Base-by-base conservation (phyloP, 805 yeast species). In the Tetrapisispora namnaoensis region DNA sequence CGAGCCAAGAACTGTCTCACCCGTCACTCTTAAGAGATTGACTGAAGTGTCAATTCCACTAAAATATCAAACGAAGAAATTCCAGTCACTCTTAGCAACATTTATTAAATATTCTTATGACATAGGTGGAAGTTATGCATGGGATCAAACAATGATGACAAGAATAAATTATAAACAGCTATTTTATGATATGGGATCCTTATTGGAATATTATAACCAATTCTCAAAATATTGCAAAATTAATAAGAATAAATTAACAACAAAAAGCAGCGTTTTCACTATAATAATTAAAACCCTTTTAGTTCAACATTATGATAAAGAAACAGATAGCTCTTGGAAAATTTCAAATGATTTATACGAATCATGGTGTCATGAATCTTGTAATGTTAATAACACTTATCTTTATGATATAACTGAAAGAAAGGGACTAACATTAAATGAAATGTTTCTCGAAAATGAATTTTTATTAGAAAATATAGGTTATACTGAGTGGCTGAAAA, bases 61-160 rank as follows among this genome's bases (percentile, higher is more conserved):
- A 6, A 38, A 49, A n/a, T 39, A 44, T 22, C 21, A 49, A 4
- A 49, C 61, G 1, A 35, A 43, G 4, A 52, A 58, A 40, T 58
- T 57, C 34, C 42, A 52, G 24, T 41, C 51, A 11, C 55, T 60
- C 57, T 34, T 45, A 13, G 57, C 57, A 1, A 48, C 52, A 37
- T 51, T 49, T 36, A 35, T 42, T 2, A 32, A 42, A 20, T 17
- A n/a, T 3, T 30, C 44, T 10, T 30, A 8, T 18, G 17, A 42
- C 30, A 18, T 30, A 4, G 17, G 30, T 17, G 18, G 17, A 27
- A 18, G n/a, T 18, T 20, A 37, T 24, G 7, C 10, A 24, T 18
- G 6, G 13, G 32, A 8, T 16, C 4, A 4, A 18, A 4, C 18
- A 10, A 30, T 5, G 10, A 10, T 30, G 3, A 2, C 10, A 13